phyloP scores from a whole-genome alignment of 139 green algal genomes.

The Volvox reticuliferus region DNA sequence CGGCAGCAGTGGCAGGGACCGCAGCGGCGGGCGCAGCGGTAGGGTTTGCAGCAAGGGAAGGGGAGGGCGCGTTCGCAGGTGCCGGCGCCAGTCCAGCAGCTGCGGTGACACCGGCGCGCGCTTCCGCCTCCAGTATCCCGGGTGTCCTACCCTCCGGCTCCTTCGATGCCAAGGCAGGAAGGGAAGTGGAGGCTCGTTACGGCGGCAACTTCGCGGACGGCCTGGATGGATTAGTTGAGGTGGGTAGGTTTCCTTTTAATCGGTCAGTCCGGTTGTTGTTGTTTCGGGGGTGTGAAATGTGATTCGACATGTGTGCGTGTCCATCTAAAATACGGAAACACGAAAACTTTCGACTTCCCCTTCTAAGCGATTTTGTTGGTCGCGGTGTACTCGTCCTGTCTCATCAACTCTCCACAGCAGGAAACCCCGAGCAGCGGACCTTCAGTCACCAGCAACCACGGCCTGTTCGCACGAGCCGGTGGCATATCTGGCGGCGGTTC shows the following conservation, averaged over 20 bases:
- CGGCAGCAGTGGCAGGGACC: background rate
- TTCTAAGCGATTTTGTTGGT: too few species aligned
- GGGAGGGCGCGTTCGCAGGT: background rate
- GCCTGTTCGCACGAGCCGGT: background rate
- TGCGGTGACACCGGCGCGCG: background rate
- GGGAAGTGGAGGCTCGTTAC: background rate
- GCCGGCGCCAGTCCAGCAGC: background rate
- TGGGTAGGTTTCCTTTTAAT: background rate
- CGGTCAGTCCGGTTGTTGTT: too few species aligned
- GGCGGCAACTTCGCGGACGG: background rate
- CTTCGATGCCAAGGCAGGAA: background rate
- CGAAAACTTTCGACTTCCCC: too few species aligned
- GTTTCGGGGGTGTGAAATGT: too few species aligned
- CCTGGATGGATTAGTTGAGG: background rate
- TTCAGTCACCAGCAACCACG: background rate
- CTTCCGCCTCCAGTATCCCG: background rate
- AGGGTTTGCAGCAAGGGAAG: background rate
- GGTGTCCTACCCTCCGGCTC: background rate
- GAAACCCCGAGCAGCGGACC: constrained; percentile 9
- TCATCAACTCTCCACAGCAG: background rate
- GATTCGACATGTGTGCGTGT: too few species aligned
- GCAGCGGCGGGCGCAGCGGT: background rate
- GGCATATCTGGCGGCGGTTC: background rate
- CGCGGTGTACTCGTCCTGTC: too few species aligned
- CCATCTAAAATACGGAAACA: too few species aligned